Percentiles rank a stretch among this genome's conserved stretches.
Conservation (phyloP, 441 rosid species). For the Euphorbia celastroides region DNA sequence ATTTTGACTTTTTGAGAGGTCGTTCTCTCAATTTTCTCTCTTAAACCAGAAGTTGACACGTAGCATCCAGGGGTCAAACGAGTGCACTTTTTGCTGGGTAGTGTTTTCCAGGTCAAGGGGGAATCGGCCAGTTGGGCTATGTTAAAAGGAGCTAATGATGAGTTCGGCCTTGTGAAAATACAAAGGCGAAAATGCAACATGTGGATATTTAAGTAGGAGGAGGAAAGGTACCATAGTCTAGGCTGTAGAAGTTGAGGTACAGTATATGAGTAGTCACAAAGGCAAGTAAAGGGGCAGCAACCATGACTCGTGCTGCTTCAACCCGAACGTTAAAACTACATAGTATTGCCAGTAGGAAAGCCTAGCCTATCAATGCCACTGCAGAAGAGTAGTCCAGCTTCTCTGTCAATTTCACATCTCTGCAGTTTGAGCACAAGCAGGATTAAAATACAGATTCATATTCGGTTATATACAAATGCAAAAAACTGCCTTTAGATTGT, state of each 20-base stretch:
- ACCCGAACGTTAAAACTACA: slow-evolving; percentile 58
- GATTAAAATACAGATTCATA: not conserved
- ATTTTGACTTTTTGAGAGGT: too few relatives aligned
- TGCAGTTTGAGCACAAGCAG: slow-evolving; percentile 25
- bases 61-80: too few relatives aligned
- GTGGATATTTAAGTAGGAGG: too few relatives aligned
- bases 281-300: slow-evolving; percentile 85
- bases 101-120: too few relatives aligned
- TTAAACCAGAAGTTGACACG: too few relatives aligned
- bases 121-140: too few relatives aligned
- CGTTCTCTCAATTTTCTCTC: too few relatives aligned
- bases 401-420: slow-evolving; percentile 88
- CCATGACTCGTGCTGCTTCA: slow-evolving; percentile 90
- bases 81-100: too few relatives aligned
- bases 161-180: too few relatives aligned
- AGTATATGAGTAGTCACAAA: slow-evolving; percentile 76
- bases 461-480: not conserved
- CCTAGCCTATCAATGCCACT: slow-evolving; percentile 74
- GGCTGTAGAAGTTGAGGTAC: slow-evolving; percentile 65
- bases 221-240: slow-evolving; percentile 65
- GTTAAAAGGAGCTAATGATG: too few relatives aligned
- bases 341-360: slow-evolving; percentile 68
- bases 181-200: too few relatives aligned
- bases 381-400: slow-evolving; percentile 85
- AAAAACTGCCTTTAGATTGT: not conserved